Evolutionary conservation across 108 stramenopile genomes (phyloP), one percentile per base, ranked within the genome.

Genomic region (Schizochytrium sp.): DNA sequence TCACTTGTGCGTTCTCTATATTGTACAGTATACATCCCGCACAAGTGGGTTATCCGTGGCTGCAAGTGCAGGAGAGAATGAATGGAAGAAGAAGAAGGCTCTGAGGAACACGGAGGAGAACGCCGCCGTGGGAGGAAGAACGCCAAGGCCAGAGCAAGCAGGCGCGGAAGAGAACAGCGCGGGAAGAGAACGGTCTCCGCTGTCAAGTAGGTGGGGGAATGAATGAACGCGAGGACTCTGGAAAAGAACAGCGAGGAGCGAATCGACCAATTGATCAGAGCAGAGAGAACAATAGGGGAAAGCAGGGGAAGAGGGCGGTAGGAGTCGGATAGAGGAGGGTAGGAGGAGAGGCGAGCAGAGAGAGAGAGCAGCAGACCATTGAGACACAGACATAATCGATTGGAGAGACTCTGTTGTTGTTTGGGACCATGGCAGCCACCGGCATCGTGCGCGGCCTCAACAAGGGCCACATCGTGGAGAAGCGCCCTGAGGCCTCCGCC

Each of bases 391-490:
- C 64, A 69, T 38, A 38, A 8, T 15, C 10, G 64, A 69, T 44
- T 5, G 64, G 42, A 38, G 7, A 38, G 19, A 7, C 15, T 44
- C 12, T 8, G 44, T 44, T 7, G 42, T 44, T 15, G 19, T 44
- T 38, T 44, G 64, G 42, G 64, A 69, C 64, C 64, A 69, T 61
- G 61, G 5, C 61, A 8, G 7, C 88, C 17, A 58, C 60, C 17
- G 90, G 90, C 88, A 89, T 89, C 88, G 72, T 45, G 17, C n/a
- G 88, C 47, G 90, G 90, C 49, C 61, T 45, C 44, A 83, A 91
- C 53, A 91, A 91, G 72, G 90, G 90, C 46, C 88, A 61, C 76
- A 17, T 87, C 61, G 88, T 89, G 47, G 53, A 45, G 41, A 91
- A 91, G 88, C 42, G 72, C 64, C 64, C 64, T 44, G 44, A 61